Percentiles rank a stretch among this genome's conserved stretches.
These are phyloP conservation scores for Neonectria hederae DNA, from an alignment of 2,329 filamentous ascomycete species.

Conservation along the genomic window DNA sequence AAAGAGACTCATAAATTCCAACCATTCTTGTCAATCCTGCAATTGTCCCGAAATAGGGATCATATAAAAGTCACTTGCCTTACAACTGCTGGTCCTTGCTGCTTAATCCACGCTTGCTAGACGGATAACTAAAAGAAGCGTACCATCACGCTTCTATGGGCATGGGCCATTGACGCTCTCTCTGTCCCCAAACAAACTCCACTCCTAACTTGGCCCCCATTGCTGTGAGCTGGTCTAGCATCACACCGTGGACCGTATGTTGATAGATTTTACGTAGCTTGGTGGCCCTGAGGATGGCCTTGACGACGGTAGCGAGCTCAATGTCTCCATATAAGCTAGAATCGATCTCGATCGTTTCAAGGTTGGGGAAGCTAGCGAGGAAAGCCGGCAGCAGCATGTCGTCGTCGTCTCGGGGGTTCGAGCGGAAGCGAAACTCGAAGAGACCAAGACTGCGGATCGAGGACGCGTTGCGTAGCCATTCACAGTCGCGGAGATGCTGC, in stretches of 20 bases:
- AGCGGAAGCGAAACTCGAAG: slow-evolving; percentile 48
- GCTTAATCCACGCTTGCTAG: no score
- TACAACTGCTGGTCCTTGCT: background rate
- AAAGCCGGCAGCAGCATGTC: slow-evolving; percentile 48
- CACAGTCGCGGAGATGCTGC: slow-evolving; percentile 44
- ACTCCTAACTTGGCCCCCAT: slow-evolving; percentile 39
- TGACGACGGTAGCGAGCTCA: slow-evolving; percentile 44
- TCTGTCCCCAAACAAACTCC: slow-evolving; percentile 44
- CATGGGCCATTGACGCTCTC: slow-evolving; percentile 46
- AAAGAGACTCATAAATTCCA: background rate
- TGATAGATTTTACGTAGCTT: slow-evolving; percentile 48
- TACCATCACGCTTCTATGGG: slow-evolving; percentile 27
- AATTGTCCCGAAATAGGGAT: background rate
- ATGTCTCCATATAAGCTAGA: slow-evolving; percentile 43
- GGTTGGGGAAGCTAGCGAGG: slow-evolving; percentile 49
- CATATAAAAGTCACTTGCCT: background rate
- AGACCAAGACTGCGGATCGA: slow-evolving; percentile 49
- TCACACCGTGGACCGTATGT: slow-evolving; percentile 42
- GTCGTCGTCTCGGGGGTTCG: slow-evolving; percentile 40
- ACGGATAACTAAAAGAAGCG: background rate
- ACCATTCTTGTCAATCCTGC: background rate
- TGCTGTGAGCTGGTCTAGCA: slow-evolving; percentile 44
- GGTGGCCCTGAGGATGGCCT: slow-evolving; percentile 45
- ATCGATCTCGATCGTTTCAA: slow-evolving; percentile 49
- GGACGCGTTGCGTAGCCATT: slow-evolving; percentile 49